A percentile compares a stretch with the other conserved stretches of the same genome.
These are phyloP conservation scores for Trichomonas vaginalis DNA, from an alignment of 208 protist genomes.

Conservation along the genomic window DNA sequence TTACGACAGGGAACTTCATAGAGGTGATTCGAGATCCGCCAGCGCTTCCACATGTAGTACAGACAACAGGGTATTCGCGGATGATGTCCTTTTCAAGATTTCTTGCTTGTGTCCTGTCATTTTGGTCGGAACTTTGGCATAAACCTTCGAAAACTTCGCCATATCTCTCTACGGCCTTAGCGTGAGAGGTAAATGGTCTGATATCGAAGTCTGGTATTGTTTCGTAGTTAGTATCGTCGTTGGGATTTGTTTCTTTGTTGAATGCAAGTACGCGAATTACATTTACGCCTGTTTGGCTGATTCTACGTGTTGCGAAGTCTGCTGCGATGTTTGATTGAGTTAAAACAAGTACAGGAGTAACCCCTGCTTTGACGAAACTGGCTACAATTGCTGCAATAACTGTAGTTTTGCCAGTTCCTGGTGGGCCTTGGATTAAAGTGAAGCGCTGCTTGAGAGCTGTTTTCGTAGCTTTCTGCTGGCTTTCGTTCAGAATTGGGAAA, in stretches of 20 bases:
- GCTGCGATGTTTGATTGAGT: slow-evolving; percentile 86
- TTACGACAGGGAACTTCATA: slow-evolving; percentile 64
- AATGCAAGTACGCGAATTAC: slow-evolving; percentile 71
- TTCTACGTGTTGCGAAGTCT: slow-evolving; percentile 76
- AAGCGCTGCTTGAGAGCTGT: slow-evolving; percentile 51
- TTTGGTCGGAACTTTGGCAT: slow-evolving; percentile 55
- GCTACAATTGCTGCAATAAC: slow-evolving; percentile 78
- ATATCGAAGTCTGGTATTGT: neutral
- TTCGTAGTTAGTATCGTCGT: slow-evolving; percentile 49
- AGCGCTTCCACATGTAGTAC: slow-evolving; percentile 72
- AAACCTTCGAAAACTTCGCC: slow-evolving; percentile 29
- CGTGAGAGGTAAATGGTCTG: slow-evolving; percentile 56
- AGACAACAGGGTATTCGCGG: slow-evolving; percentile 69
- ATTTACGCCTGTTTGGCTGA: slow-evolving; percentile 69
- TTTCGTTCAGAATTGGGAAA: neutral
- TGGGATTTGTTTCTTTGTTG: slow-evolving; percentile 58
- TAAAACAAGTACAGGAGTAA: slow-evolving; percentile 58
- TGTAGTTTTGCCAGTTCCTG: slow-evolving; percentile 86
- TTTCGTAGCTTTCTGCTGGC: neutral
- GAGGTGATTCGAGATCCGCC: slow-evolving; percentile 61
- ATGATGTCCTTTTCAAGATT: slow-evolving; percentile 26
- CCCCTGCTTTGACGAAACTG: slow-evolving; percentile 49
- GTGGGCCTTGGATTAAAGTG: slow-evolving; percentile 68
- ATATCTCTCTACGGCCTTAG: slow-evolving; percentile 50
- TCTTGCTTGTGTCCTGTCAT: neutral